Evolutionary conservation across 169 alveolate species (phyloP), one percentile per base, ranked within the genome.

Genomic region (Besnoitia besnoiti): DNA sequence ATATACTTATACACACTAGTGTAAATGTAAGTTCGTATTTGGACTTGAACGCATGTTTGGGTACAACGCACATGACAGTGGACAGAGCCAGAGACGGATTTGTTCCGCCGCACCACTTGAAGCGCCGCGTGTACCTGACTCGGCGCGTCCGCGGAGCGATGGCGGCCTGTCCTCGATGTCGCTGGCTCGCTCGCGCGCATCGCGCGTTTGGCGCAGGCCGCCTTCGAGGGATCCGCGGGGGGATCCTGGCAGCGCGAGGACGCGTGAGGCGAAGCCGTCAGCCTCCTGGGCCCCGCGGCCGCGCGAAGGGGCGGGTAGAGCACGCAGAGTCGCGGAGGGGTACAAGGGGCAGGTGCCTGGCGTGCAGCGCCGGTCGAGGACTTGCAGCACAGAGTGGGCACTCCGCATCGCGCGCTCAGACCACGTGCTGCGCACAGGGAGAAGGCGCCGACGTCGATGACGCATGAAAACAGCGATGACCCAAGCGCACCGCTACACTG

Each of bases 291-390:
- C 80, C n/a, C 12, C 44, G 40, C 10, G 21, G 10, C 10, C 80
- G 80, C 47, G 80, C 0, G 21, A 14, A 14, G 35, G 14, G 50
- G 46, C 85, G 19, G 61, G 61, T 0, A 2, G 30, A 8, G 40
- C 3, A 10, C 55, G 87, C 10, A 35, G 55, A 35, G 87, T 73
- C 46, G 87, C 10, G 59, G 87, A 42, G 10, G 87, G 59, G 55
- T 77, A 77, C 59, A 55, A 35, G 5, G 87, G 87, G 39, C 87
- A 37, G 16, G 47, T 0, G 19, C 49, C 87, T 0, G 87, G 61
- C n/a, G 87, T 42, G 55, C 59, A 77, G 21, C 87, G 87, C n/a
- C 87, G 55, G 30, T 77, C 87, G 87, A 77, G 61, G 39, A 77
- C 2, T 35, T 42, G 87, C 59, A 77, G 37, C 5, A 77, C 12